phyloP scores from a whole-genome alignment of 2,329 filamentous ascomycete genomes.

The Curvularia sp. region DNA sequence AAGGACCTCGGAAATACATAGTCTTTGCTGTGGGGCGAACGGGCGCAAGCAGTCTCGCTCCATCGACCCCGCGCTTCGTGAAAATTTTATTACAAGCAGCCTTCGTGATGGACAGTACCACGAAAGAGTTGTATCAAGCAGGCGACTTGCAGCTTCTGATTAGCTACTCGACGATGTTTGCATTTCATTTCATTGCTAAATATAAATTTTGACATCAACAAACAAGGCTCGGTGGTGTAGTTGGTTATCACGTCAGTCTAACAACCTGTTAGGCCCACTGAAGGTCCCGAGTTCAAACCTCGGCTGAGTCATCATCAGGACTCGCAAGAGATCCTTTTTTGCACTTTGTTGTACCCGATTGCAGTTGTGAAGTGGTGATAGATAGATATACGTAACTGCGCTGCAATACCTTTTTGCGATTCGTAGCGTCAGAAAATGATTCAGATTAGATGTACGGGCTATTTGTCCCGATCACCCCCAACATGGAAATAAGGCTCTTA shows the following conservation, averaged over 20 bases:
- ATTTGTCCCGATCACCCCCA: not conserved
- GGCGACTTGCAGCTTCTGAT: too few relatives aligned
- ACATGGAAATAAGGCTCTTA: not conserved
- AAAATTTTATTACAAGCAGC: not conserved
- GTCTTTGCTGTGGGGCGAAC: not conserved
- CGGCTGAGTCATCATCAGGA: constrained; percentile 10
- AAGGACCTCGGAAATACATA: not conserved
- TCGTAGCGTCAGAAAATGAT: not conserved
- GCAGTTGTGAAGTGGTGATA: not conserved
- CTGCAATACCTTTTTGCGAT: not conserved
- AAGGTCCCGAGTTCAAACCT: constrained; percentile 26
- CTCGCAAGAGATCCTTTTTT: not conserved
- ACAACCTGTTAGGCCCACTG: constrained; percentile 38
- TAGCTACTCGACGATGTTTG: too few relatives aligned
- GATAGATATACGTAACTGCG: too few relatives aligned
- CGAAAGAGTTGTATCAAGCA: not conserved
- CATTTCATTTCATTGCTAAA: too few relatives aligned
- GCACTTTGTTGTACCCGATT: not conserved
- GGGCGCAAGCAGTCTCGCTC: not conserved
- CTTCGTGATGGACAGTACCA: not conserved
- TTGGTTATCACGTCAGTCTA: constrained; percentile 59
- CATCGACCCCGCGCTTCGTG: not conserved
- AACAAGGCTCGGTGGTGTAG: constrained; percentile 52
- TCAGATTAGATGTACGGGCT: not conserved
- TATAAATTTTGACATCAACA: not conserved